Evolutionary conservation across 805 yeast genomes (phyloP).

Genomic region (Saccharomyces kudriavzevii): DNA sequence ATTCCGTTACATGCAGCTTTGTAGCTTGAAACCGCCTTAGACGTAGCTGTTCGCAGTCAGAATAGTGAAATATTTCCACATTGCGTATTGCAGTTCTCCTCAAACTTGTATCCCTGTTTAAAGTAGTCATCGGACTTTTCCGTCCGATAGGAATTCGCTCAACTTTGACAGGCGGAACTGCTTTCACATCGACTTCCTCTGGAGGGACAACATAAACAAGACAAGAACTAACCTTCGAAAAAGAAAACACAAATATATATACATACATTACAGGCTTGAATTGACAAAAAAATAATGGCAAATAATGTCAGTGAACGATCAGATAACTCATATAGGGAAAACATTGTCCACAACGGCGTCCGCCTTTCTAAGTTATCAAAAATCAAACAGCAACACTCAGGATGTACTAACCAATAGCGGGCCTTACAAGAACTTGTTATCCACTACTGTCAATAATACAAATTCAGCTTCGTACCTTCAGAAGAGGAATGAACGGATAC

Average conservation of each 20-base stretch:
- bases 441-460: slow-evolving; percentile 20
- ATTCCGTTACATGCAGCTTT: too few species aligned
- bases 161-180: neutral
- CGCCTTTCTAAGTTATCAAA: slow-evolving; percentile 40
- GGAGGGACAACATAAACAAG: neutral
- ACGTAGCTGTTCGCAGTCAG: too few species aligned
- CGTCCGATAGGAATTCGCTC: slow-evolving; percentile 1
- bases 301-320: slow-evolving; percentile 23
- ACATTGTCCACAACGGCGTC: slow-evolving; percentile 52
- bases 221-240: neutral
- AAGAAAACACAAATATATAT: neutral
- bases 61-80: neutral
- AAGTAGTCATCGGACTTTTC: neutral
- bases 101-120: neutral
- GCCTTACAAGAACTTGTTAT: slow-evolving; percentile 25
- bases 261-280: neutral
- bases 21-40: too few species aligned
- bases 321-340: slow-evolving; percentile 34
- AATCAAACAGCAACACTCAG: slow-evolving; percentile 19
- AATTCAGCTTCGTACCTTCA: slow-evolving; percentile 1
- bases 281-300: slow-evolving; percentile 5
- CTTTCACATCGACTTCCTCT: neutral
- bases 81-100: neutral
- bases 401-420: slow-evolving; percentile 28
- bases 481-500: neutral